phyloP scores from a whole-genome alignment of 2,329 filamentous ascomycete species.

The Chaetothyriales sp. region DNA sequence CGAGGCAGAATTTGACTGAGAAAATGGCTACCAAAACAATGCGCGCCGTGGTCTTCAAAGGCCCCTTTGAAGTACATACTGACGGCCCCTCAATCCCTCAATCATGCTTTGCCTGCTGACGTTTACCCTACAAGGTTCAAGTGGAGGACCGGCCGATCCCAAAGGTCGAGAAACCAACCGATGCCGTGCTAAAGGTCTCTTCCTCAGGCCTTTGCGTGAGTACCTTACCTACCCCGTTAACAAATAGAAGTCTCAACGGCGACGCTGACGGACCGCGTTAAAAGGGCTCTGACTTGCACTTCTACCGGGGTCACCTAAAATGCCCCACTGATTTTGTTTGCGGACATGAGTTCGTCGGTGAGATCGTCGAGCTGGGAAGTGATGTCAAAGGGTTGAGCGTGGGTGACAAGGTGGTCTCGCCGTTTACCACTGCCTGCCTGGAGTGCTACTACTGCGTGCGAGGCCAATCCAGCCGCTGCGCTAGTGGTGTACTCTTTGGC shows the following conservation, averaged over 20 bases:
- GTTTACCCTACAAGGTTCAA: constrained; percentile 17
- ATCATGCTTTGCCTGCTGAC: not conserved
- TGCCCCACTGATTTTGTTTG: constrained; percentile 33
- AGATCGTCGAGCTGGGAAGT: constrained; percentile 31
- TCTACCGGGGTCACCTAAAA: constrained; percentile 39
- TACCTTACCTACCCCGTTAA: too few species aligned
- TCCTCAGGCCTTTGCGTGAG: constrained; percentile 16
- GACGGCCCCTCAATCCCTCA: not conserved
- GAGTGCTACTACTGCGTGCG: constrained; percentile 38
- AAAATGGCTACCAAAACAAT: constrained; percentile 15
- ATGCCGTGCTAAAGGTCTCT: constrained; percentile 33
- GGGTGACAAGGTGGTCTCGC: constrained; percentile 39
- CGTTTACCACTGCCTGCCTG: constrained; percentile 38
- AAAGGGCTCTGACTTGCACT: constrained; percentile 42
- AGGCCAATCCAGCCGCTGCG: constrained; percentile 40
- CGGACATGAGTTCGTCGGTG: constrained; percentile 41
- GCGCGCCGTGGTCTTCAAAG: constrained; percentile 17
- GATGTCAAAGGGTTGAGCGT: constrained; percentile 33
- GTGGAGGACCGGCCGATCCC: constrained; percentile 32
- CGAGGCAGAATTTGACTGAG: not conserved
- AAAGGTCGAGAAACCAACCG: constrained; percentile 27
- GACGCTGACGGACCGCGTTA: constrained; percentile 16
- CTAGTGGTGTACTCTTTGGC: constrained; percentile 29
- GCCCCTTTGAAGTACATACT: constrained; percentile 11
- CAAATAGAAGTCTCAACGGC: not conserved